Conservation (phyloP, 495 filamentous ascomycete genomes). For the Clavariopsis aquatica region DNA sequence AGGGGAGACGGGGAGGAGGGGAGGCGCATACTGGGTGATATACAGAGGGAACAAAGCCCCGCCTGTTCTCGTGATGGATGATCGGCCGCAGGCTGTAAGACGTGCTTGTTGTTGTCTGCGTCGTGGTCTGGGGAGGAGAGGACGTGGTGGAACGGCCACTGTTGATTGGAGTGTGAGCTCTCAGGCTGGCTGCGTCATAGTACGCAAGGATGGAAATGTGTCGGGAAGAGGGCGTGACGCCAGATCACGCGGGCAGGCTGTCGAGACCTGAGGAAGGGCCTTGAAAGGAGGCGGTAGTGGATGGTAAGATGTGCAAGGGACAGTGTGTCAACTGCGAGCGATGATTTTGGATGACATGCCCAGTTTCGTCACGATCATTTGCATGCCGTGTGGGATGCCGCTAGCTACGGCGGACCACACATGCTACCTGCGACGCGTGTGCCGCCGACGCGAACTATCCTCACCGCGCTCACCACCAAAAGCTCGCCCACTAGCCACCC, state of each 20-base stretch:
- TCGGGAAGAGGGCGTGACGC: not conserved
- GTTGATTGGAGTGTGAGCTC: conserved; percentile 6
- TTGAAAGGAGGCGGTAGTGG: not conserved
- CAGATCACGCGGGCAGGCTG: conserved; percentile 4
- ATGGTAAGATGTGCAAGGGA: not conserved
- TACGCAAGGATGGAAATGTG: not conserved
- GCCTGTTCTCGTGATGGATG: conserved; percentile 14
- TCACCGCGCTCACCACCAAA: not conserved
- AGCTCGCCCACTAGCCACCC: not conserved
- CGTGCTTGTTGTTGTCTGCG: not conserved
- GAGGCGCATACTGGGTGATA: conserved; percentile 17
- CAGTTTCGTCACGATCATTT: not conserved
- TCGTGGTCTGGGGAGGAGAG: conserved; percentile 14
- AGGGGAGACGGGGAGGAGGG: not conserved
- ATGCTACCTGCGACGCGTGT: conserved; percentile 4
- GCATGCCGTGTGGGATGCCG: not conserved
- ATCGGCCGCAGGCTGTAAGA: conserved; percentile 7
- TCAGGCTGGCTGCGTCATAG: conserved; percentile 8
- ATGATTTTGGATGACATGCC: not conserved
- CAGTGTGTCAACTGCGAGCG: not conserved
- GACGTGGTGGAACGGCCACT: conserved; percentile 14
- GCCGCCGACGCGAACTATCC: conserved; percentile 1
- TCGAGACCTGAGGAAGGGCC: not conserved
- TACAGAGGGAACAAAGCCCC: conserved; percentile 9
- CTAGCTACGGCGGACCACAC: conserved; percentile 9